phyloP scores from a whole-genome alignment of 257 asterid species.

The Solanum neorickii region DNA sequence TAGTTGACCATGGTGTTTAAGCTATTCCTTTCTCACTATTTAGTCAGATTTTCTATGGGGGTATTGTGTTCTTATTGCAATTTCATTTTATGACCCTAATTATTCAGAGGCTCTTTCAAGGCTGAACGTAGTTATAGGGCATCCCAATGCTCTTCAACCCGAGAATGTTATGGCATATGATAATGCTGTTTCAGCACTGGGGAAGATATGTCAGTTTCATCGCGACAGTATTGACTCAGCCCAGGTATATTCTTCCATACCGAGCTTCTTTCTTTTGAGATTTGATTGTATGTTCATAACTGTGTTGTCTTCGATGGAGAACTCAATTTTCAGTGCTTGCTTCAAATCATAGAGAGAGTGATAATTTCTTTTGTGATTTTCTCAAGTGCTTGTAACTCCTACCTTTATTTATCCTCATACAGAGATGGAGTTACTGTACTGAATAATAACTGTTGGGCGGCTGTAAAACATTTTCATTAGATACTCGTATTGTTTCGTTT shows the following conservation, averaged over 20 bases:
- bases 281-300: background rate
- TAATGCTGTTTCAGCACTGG: constrained; percentile 96
- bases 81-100: background rate
- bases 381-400: background rate
- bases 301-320: background rate
- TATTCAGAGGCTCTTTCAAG: constrained; percentile 92
- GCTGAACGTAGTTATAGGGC: constrained; percentile 68
- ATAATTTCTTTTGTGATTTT: background rate
- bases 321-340: background rate
- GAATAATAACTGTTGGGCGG: background rate
- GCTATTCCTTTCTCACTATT: background rate
- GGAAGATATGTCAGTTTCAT: constrained; percentile 90
- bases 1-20: background rate
- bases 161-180: constrained; percentile 94
- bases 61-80: background rate
- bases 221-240: constrained; percentile 89
- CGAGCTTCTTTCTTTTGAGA: background rate
- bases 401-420: background rate
- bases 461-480: background rate
- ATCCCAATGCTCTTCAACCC: constrained; percentile 58
- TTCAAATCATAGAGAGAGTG: no score
- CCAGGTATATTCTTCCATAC: constrained; percentile 39
- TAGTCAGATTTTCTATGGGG: background rate
- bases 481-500: background rate
- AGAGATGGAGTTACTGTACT: background rate